Percentiles rank a stretch among this genome's conserved stretches.
phyloP scores from a whole-genome alignment of 164 flowering plant genomes.

The Vitis rotundifolia region DNA sequence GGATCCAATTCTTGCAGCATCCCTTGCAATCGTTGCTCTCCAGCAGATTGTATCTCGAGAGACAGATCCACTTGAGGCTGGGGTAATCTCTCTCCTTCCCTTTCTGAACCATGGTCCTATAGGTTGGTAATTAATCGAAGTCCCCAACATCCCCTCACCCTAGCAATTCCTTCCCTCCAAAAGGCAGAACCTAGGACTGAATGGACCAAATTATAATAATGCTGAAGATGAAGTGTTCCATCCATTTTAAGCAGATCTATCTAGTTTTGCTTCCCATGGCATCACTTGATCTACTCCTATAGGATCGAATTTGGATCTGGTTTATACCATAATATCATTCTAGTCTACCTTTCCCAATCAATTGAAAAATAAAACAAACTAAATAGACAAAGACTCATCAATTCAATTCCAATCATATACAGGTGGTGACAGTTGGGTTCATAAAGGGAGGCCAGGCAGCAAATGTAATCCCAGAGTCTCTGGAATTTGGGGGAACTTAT shows the following conservation, averaged over 20 bases:
- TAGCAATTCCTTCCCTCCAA: background rate
- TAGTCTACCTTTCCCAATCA: too few relatives aligned
- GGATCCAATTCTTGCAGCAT: conserved; percentile 40
- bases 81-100: conserved; percentile 18
- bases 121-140: too few relatives aligned
- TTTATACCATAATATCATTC: too few relatives aligned
- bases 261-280: too few relatives aligned
- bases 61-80: conserved; percentile 39
- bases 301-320: too few relatives aligned
- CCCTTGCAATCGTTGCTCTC: conserved; percentile 28
- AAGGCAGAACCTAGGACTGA: too few relatives aligned
- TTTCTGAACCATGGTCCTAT: background rate
- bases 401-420: background rate
- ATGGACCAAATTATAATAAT: too few relatives aligned
- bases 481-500: conserved; percentile 36
- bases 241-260: too few relatives aligned
- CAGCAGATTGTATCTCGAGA: conserved; percentile 42
- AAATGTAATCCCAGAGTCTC: conserved; percentile 32
- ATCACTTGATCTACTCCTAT: too few relatives aligned
- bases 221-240: too few relatives aligned
- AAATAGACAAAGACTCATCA: background rate
- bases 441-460: conserved; percentile 28
- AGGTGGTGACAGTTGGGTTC: conserved; percentile 38
- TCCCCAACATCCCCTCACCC: background rate
- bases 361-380: too few relatives aligned